Base-by-base conservation (phyloP, 768 basidiomycete genomes). In the Termitomyces heimii region DNA sequence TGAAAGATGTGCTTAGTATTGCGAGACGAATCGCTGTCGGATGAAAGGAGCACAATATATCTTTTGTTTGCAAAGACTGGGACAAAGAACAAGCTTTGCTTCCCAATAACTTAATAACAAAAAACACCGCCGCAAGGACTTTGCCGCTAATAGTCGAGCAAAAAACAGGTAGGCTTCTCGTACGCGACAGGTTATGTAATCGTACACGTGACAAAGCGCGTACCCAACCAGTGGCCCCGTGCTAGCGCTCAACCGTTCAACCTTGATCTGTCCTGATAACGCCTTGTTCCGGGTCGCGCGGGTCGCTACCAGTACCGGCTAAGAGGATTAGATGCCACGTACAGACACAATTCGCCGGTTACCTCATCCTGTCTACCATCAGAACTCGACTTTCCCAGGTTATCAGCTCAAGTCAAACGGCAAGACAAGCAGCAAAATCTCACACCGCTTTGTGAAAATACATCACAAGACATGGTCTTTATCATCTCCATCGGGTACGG, bases 401-500 rank as follows among this genome's bases (percentile, higher is more conserved):
- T 53, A 48, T 43, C 60, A 43, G 24, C 24, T 5, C 20, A 50
- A 51, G 31, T 29, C 46, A 4, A 37, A 28, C 24, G 40, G 16
- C 32, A 39, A 44, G 31, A 28, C 44, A 40, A 55, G 43, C 18
- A 54, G 46, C 52, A 61, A 59, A n/a, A 50, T 47, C 39, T 35
- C 57, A 53, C 57, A 61, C 51, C 62, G 62, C 60, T 60, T 61
- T 57, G 50, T 54, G 20, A 58, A 56, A 49, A 61, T 59, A 57
- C 53, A 54, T 49, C 59, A 53, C 40, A 63, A 61, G 55, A 22
- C 40, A 28, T 53, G 49, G 32, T 35, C 39, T 35, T 16, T 10
- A 22, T 22, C 50, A 26, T 45, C 40, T 29, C 20, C 20, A 1
- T 24, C 53, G 2, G 32, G 37, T 26, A 12, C 40, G 51, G 43